Conservation (phyloP, 208 protist species). For the Crithidia thermophila region DNA sequence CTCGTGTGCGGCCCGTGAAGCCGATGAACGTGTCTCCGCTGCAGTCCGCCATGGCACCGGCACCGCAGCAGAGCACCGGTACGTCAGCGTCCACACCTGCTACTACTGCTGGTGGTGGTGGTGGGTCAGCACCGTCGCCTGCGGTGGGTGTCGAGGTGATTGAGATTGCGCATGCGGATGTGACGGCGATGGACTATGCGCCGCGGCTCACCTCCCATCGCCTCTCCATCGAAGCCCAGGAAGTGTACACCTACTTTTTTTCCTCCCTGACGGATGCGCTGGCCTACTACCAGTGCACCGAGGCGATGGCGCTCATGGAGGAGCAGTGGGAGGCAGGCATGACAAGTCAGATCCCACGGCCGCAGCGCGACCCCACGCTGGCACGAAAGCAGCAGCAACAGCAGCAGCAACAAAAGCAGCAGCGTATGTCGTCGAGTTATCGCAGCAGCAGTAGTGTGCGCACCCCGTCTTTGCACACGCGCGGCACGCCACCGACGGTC, state of each 20-base stretch:
- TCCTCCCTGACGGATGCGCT: slow-evolving; percentile 43
- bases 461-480: not conserved
- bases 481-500: not conserved
- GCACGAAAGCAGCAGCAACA: not conserved
- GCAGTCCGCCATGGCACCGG: no score
- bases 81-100: no score
- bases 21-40: no score
- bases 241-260: slow-evolving; percentile 66
- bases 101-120: no score
- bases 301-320: slow-evolving; percentile 41
- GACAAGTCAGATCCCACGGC: slow-evolving; percentile 32
- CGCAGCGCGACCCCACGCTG: not conserved
- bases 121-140: not conserved
- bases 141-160: slow-evolving; percentile 61
- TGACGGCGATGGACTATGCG: slow-evolving; percentile 76
- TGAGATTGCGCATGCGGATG: slow-evolving; percentile 59
- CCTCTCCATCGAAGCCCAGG: slow-evolving; percentile 67
- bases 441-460: not conserved
- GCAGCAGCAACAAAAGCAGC: slow-evolving; percentile 1
- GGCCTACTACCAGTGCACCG: slow-evolving; percentile 55
- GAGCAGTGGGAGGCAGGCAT: slow-evolving; percentile 39
- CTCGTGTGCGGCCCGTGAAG: no score
- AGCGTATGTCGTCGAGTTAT: not conserved
- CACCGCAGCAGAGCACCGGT: no score
- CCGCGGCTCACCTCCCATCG: slow-evolving; percentile 60